Evolutionary conservation across 768 basidiomycete genomes (phyloP).

Genomic region (Tephrocybe sp.): DNA sequence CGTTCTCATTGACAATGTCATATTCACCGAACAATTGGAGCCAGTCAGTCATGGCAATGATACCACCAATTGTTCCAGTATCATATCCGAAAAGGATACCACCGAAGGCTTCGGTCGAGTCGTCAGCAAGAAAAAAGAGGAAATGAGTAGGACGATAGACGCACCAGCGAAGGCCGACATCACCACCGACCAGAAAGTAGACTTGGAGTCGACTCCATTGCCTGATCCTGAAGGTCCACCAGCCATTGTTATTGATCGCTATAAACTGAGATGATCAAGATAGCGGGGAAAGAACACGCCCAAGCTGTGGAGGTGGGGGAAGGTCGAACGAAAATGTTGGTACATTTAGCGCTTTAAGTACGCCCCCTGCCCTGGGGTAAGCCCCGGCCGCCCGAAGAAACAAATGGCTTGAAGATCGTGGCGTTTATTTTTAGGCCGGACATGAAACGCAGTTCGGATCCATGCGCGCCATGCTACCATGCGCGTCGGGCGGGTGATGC

Average conservation of each 20-base stretch:
- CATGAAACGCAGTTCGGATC: background rate
- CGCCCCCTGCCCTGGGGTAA: background rate
- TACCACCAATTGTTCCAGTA: slow-evolving; percentile 80
- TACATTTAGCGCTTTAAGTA: background rate
- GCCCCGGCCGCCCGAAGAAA: slow-evolving; percentile 7
- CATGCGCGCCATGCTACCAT: background rate
- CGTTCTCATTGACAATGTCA: slow-evolving; percentile 17
- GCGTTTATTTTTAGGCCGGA: slow-evolving; percentile 5
- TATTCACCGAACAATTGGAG: slow-evolving; percentile 45
- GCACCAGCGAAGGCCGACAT: slow-evolving; percentile 37
- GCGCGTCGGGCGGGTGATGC: background rate
- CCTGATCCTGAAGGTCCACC: slow-evolving; percentile 33
- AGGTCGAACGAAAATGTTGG: background rate
- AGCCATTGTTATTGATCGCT: slow-evolving; percentile 14
- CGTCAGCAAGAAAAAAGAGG: background rate
- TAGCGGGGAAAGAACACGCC: background rate
- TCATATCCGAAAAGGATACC: slow-evolving; percentile 67
- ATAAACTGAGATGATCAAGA: background rate
- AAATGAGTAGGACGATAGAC: slow-evolving; percentile 17
- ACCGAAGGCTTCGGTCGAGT: slow-evolving; percentile 32
- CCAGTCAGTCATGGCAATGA: slow-evolving; percentile 63
- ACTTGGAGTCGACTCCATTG: slow-evolving; percentile 25
- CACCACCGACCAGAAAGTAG: slow-evolving; percentile 30
- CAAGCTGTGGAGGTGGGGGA: slow-evolving; percentile 3
- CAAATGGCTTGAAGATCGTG: background rate